These are phyloP conservation scores for Fragaria nilgerrensis DNA, from an alignment of 306 rosid species.

Conservation along the genomic window DNA sequence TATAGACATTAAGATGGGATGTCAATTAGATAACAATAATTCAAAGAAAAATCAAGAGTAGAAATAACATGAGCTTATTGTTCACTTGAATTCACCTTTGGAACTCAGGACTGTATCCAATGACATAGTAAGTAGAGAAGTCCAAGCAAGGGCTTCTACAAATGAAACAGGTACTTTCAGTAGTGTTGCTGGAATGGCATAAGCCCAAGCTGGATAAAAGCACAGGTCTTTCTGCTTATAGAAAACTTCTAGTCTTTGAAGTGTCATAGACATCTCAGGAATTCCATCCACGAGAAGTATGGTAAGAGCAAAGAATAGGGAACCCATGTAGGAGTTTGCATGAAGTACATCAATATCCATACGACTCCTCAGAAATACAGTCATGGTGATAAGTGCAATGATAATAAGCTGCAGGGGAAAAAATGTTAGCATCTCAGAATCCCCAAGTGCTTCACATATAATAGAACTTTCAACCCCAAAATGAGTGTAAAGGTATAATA, in stretches of 20 bases:
- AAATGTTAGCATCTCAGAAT: neutral
- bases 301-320: slow-evolving; percentile 34
- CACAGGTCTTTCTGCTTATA: slow-evolving; percentile 41
- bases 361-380: slow-evolving; percentile 38
- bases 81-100: slow-evolving; percentile 25
- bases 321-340: slow-evolving; percentile 42
- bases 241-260: slow-evolving; percentile 41
- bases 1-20: neutral
- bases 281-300: slow-evolving; percentile 38
- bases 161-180: slow-evolving; percentile 47
- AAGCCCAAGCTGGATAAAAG: slow-evolving; percentile 56
- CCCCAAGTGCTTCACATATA: neutral
- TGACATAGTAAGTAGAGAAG: slow-evolving; percentile 47
- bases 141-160: slow-evolving; percentile 41
- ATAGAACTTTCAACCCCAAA: neutral
- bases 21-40: neutral
- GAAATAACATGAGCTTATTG: neutral
- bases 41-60: neutral
- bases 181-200: slow-evolving; percentile 44
- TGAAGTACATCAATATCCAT: slow-evolving; percentile 36
- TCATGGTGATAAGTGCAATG: slow-evolving; percentile 41
- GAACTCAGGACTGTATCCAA: slow-evolving; percentile 43
- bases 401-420: slow-evolving; percentile 34
- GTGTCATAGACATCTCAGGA: slow-evolving; percentile 45
- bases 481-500: neutral